These are phyloP conservation scores for Oxytropis ochrocephala DNA, from an alignment of 306 rosid genomes.

Conservation along the genomic window DNA sequence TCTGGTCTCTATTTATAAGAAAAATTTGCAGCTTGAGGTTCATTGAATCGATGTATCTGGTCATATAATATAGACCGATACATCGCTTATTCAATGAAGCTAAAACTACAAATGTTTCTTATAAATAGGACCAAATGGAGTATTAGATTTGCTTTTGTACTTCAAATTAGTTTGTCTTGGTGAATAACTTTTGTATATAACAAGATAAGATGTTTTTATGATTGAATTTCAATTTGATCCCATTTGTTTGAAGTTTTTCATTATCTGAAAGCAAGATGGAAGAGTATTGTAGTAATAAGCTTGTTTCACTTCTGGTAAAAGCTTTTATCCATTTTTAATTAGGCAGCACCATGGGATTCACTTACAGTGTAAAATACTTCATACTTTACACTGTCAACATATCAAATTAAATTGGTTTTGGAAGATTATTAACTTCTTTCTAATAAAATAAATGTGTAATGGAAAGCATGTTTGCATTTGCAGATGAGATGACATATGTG, in stretches of 20 bases:
- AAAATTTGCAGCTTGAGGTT: too few relatives aligned
- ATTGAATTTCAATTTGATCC: background rate
- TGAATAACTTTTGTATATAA: background rate
- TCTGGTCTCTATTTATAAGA: too few relatives aligned
- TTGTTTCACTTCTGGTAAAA: background rate
- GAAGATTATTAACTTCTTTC: background rate
- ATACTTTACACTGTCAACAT: background rate
- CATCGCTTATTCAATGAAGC: too few relatives aligned
- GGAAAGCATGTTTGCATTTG: conserved; percentile 10
- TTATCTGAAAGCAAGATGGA: background rate
- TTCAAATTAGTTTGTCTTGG: background rate
- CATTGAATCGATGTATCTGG: too few relatives aligned
- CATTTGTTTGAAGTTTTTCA: background rate
- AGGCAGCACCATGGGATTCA: background rate
- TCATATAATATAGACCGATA: too few relatives aligned
- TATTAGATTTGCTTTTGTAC: background rate
- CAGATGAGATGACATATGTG: conserved; percentile 95
- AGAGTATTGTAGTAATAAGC: background rate
- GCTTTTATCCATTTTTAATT: background rate
- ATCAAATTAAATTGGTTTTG: background rate
- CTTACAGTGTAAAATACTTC: background rate
- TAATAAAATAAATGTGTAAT: background rate
- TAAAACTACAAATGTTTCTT: too few relatives aligned
- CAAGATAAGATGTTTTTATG: background rate
- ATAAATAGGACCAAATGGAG: too few relatives aligned